Percentiles rank a stretch among this genome's conserved stretches.
Conservation (phyloP, 176 grass and related monocot species). For the Ensete glaucum region DNA sequence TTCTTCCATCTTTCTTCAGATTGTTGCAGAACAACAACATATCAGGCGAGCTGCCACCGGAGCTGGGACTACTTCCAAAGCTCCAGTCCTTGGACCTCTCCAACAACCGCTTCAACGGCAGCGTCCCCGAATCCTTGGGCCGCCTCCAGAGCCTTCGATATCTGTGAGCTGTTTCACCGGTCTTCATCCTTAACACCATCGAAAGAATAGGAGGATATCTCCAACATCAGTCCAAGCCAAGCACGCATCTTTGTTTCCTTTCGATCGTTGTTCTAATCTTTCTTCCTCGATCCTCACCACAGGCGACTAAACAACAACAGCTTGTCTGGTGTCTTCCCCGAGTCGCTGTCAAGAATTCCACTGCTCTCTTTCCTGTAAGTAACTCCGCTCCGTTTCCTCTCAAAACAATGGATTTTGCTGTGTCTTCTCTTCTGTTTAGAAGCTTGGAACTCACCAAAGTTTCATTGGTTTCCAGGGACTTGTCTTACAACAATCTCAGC, state of each 20-base stretch:
- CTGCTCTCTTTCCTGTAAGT: conserved; percentile 68
- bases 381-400: conserved; percentile 4
- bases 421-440: conserved; percentile 1
- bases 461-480: conserved; percentile 42
- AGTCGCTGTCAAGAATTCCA: conserved; percentile 63
- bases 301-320: conserved; percentile 99
- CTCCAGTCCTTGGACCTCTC: conserved; percentile 92
- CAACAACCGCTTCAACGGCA: conserved; percentile 84
- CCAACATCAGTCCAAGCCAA: neutral
- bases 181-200: neutral
- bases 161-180: conserved; percentile 30
- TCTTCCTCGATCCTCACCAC: neutral
- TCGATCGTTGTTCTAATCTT: neutral
- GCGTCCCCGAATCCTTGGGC: conserved; percentile 50
- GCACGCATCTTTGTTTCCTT: neutral
- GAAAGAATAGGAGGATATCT: conserved; percentile 3
- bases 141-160: conserved; percentile 67
- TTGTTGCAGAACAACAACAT: conserved; percentile 97
- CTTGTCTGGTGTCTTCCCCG: conserved; percentile 67
- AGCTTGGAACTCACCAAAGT: neutral
- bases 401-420: conserved; percentile 10
- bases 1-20: conserved; percentile 22
- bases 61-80: conserved; percentile 59
- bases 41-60: conserved; percentile 60
- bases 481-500: conserved; percentile 95